Conservation (phyloP, 805 yeast genomes). For the Hyphopichia homilentoma region DNA sequence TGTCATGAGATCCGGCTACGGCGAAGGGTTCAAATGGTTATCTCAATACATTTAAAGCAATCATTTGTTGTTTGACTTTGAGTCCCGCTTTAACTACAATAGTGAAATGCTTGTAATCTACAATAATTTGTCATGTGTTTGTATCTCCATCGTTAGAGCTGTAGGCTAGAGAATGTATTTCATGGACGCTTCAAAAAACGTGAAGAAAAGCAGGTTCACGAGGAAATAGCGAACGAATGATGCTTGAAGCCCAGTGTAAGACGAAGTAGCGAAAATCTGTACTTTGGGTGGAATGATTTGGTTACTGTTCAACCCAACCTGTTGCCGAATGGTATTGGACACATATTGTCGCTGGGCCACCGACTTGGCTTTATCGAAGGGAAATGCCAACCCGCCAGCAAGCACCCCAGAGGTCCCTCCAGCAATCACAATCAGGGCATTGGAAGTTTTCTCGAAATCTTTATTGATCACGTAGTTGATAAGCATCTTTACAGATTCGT, state of each 20-base stretch:
- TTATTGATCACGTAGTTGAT: slow-evolving; percentile 24
- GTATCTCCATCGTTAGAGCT: not conserved
- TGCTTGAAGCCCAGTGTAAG: slow-evolving; percentile 67
- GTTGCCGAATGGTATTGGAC: slow-evolving; percentile 47
- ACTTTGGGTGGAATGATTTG: slow-evolving; percentile 15
- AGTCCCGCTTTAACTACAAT: not conserved
- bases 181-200: slow-evolving; percentile 47
- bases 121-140: no score
- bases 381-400: slow-evolving; percentile 66
- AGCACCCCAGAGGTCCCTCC: slow-evolving; percentile 70
- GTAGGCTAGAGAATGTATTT: not conserved
- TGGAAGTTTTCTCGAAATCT: slow-evolving; percentile 10
- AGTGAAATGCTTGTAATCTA: no score
- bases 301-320: slow-evolving; percentile 39
- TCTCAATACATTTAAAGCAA: slow-evolving; percentile 80
- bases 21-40: slow-evolving; percentile 97
- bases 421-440: slow-evolving; percentile 36
- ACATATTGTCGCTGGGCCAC: slow-evolving; percentile 64
- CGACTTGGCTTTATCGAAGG: slow-evolving; percentile 69
- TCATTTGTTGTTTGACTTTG: not conserved
- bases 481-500: slow-evolving; percentile 58
- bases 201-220: slow-evolving; percentile 65
- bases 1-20: slow-evolving; percentile 98
- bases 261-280: slow-evolving; percentile 13
- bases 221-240: slow-evolving; percentile 60